Base-by-base conservation (phyloP, 768 basidiomycete genomes). In the Myochromella boudieri region DNA sequence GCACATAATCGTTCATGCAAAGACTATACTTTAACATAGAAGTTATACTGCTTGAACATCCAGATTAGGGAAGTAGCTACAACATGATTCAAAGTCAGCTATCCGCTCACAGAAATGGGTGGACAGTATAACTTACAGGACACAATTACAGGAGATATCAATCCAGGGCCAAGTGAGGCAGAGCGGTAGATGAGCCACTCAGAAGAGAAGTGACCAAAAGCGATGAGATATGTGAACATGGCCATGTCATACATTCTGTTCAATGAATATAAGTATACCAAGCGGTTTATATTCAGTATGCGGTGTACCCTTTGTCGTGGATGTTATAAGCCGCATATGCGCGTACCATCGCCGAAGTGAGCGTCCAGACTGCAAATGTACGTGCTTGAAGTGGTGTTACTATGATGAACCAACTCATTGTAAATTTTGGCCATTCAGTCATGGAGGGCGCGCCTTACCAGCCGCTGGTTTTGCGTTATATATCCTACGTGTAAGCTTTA, bases 311-410 rank as follows among this genome's bases (percentile, higher is more conserved):
- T 68, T 91, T 91, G 60, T 82, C 75, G 48, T 84, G 71, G 55
- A 97, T 88, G 62, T 97, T 75, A 68, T 94, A 97, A 5, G 95
- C 93, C 9, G 92, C 90, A 57, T 94, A 94, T 38, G 76, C 70
- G 27, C 95, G 84, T 39, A 98, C 82, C 37, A 87, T 69, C 18
- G 89, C 91, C 6, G 91, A 82, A 4, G 87, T 85, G 41, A 95
- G 64, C 0, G 95, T 97, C 95, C 95, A 99, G 1, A 82, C 76
- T 1, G 80, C 95, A 62, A 97, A 97, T 4, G 93, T 90, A 37
- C 95, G 80, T 28, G 91, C 87, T 54, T 95, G 91, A 15, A 98
- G 76, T 14, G 76, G 67, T 6, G 91, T 94, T 9, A 99, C 95
- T 95, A 67, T 18, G 44, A 17, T 31, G 42, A 26, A n/a, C n/a